Evolutionary conservation across 2,329 filamentous ascomycete genomes (phyloP), one percentile per base, ranked within the genome.

Genomic region (Aspergillus carbonarius): DNA sequence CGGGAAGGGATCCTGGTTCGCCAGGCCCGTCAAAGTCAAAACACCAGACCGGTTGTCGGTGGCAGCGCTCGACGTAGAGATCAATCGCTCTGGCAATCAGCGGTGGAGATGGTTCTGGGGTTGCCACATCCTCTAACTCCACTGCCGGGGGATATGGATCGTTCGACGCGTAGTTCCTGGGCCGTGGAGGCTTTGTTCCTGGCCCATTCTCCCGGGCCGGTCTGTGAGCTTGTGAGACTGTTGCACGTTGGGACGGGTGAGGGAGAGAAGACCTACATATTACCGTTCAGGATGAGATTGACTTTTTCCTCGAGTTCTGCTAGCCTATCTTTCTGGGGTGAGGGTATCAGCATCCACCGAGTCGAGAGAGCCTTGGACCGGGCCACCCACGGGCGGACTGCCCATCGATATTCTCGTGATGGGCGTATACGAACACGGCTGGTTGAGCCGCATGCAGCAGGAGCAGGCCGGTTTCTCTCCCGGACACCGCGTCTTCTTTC

Each of bases 401-500:
- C 71, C 73, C 35, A 75, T 74, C 10, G 75, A 72, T 52, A 74
- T 75, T 55, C 68, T 63, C 1, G 70, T 65, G 13, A 72, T 70
- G 3, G 79, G 71, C 0, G 72, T 66, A 58, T 82, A 82, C 10
- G 78, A 75, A 64, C 81, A 82, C 40, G 75, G 64, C 66, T 83
- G 81, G 51, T 76, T 77, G 8, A 83, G 72, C 15, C 81, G 78
- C 10, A 78, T 71, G 64, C 81, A 83, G 63, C 79, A 81, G 9
- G 81, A 83, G 58, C 81, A 83, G 1, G 78, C 74, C 5, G 81
- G 81, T 63, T 78, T 81, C 66, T 83, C 81, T 6, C 79, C 81
- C 0, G 81, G 81, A 64, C 81, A 83, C 34, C 81, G 76, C 2
- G 78, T 82, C 66, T 83, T 83, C 64, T 83, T 82, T 54, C 79